Percentiles rank a stretch among this genome's conserved stretches.
Evolutionary conservation across 345 rosid genomes (phyloP).

Genomic region (Aethionema arabicum): DNA sequence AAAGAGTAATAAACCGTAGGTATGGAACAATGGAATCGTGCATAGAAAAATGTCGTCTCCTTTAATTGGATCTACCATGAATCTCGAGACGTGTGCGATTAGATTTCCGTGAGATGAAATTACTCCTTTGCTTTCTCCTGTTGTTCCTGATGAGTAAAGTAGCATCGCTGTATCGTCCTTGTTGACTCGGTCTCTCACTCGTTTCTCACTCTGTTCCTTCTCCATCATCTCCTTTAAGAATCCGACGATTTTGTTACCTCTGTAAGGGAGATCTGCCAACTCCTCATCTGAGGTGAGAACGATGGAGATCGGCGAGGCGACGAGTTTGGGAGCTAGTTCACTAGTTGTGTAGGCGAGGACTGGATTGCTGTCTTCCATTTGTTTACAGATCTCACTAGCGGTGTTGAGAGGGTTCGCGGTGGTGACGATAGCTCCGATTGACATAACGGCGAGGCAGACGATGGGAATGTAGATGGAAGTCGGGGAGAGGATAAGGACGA

Average conservation of each 20-base stretch:
- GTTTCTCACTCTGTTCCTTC: slow-evolving; percentile 26
- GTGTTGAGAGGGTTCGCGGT: slow-evolving; percentile 89
- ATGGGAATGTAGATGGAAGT: slow-evolving; percentile 74
- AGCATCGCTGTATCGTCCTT: slow-evolving; percentile 69
- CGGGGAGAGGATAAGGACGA: slow-evolving; percentile 72
- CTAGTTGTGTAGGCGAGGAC: slow-evolving; percentile 57
- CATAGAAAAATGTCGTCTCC: slow-evolving; percentile 49
- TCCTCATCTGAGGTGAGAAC: slow-evolving; percentile 44
- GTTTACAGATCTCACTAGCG: slow-evolving; percentile 60
- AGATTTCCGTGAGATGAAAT: slow-evolving; percentile 63
- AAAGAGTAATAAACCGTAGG: slow-evolving; percentile 61
- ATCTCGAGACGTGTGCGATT: slow-evolving; percentile 56
- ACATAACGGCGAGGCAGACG: slow-evolving; percentile 77
- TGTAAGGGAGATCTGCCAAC: too few relatives aligned
- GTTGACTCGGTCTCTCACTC: slow-evolving; percentile 57
- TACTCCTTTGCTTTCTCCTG: slow-evolving; percentile 85
- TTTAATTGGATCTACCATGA: slow-evolving; percentile 47
- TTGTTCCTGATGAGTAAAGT: slow-evolving; percentile 89
- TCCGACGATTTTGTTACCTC: too few relatives aligned
- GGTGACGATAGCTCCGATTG: slow-evolving; percentile 81
- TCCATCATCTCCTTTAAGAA: slow-evolving; percentile 62
- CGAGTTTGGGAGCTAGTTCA: slow-evolving; percentile 53
- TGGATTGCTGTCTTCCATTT: slow-evolving; percentile 59
- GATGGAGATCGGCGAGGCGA: slow-evolving; percentile 39
- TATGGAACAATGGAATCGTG: slow-evolving; percentile 85